A percentile compares a stretch with the other conserved stretches of the same genome.
phyloP scores from a whole-genome alignment of 139 green algal genomes.

The Coccomyxa sp. region DNA sequence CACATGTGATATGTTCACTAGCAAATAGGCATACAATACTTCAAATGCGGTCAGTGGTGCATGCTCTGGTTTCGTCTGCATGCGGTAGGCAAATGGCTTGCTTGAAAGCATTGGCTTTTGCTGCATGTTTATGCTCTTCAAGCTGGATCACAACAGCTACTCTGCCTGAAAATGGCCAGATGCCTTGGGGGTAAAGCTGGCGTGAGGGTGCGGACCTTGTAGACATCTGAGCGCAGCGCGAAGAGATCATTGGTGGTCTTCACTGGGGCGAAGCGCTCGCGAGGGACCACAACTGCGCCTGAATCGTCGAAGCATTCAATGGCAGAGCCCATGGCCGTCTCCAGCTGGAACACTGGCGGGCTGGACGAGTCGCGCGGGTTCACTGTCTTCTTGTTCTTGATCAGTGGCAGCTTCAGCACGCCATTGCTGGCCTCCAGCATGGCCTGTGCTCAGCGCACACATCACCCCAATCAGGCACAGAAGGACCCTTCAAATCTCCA shows the following conservation, averaged over 20 bases:
- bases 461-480: background rate
- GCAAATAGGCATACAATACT: too few relatives aligned
- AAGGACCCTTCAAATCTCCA: too few relatives aligned
- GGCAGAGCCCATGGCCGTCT: conserved; percentile 86
- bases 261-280: conserved; percentile 86
- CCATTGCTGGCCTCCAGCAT: conserved; percentile 41
- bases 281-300: conserved; percentile 81
- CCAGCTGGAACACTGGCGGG: conserved; percentile 81
- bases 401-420: conserved; percentile 75
- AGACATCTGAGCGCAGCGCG: conserved; percentile 64
- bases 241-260: conserved; percentile 93
- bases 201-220: conserved; percentile 15
- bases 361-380: conserved; percentile 76
- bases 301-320: conserved; percentile 88
- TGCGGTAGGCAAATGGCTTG: too few relatives aligned
- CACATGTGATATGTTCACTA: too few relatives aligned
- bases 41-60: too few relatives aligned
- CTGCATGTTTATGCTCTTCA: too few relatives aligned
- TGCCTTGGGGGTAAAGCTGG: too few relatives aligned
- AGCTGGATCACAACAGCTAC: too few relatives aligned
- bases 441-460: conserved; percentile 21
- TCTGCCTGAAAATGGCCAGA: too few relatives aligned
- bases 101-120: too few relatives aligned
- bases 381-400: conserved; percentile 95
- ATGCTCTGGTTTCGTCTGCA: too few relatives aligned